Base-by-base conservation (phyloP, 2,329 filamentous ascomycete species). In the Chalaropsis thielavioides region DNA sequence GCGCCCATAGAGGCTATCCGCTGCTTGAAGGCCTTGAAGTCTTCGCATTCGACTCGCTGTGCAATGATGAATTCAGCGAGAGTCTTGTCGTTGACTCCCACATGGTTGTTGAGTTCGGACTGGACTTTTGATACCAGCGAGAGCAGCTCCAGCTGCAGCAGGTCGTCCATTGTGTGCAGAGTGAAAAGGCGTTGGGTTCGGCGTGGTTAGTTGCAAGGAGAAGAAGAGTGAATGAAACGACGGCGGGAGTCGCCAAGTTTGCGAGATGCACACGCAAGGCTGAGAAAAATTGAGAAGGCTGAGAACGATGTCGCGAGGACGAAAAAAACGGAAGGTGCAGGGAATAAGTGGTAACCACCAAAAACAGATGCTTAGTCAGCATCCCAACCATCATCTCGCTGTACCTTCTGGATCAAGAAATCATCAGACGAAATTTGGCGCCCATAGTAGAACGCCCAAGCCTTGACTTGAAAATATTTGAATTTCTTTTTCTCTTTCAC, bases 21-120 rank as follows among this genome's bases (percentile, higher is more conserved):
- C 69, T 79, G 78, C 76, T 88, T 88, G 78, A 97, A 99, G 35
- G 88, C 85, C 63, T 81, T 75, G 65, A 89, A 79, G 35, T 81
- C 82, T 62, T 79, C 81, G 77, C 85, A 88, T 81, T 92, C 83
- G 73, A 87, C 76, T 71, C 95, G 90, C 73, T 96, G 88, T 68
- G 89, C 89, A 72, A 99, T 96, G 71, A 99, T 85, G 73, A 96
- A 99, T 75, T 99, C 94, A 70, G 94, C 92, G 31, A 99, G 84
- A 4, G 90, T 96, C 76, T 95, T 96, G 76, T 99, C 92, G 73
- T 83, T 88, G 71, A 96, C 85, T 65, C 92, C 90, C 67, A 97
- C 77, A 76, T 99, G 90, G 72, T 99, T 99, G 71, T 95, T 88
- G 63, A 99, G 81, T 76, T 99, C 94, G 19, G 89, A 92, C 15